Evolutionary conservation across 108 stramenopile species (phyloP), one percentile per base, ranked within the genome.

Genomic region (Pseudonitzschia pungens): DNA sequence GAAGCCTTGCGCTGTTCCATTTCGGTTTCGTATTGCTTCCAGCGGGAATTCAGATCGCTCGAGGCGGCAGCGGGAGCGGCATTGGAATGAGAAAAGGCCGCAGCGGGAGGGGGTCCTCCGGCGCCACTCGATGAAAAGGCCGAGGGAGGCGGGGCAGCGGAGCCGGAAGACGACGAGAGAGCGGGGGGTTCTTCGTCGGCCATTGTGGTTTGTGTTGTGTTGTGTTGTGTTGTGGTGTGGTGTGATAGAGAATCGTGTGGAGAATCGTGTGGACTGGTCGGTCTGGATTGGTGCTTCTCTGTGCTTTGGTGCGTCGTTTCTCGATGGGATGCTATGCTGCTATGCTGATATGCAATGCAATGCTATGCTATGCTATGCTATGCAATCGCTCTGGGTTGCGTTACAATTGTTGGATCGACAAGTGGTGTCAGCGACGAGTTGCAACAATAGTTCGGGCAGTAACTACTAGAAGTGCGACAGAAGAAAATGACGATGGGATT

Each of bases 11-110:
- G 57, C 29, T 28, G 54, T 36, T 14, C 45, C 45, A 18, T 48
- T 55, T 71, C 54, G 40, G 40, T n/a, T 52, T 74, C 65, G 44
- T 69, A 69, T 26, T 69, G 58, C 43, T 77, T 68, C 77, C 77
- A 77, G 21, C 75, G 75, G 33, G 48, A 54, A 63, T 63, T 76
- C 24, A 76, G 33, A 18, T 76, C 75, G n/a, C 58, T 42, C 1
- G 42, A 24, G 21, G 43, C 29, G 1, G 51, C 24, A 21, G 26
- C 21, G 24, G n/a, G 42, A 58, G 45, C 64, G 41, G 18, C 36
- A 15, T 20, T 28, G 29, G 20, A 20, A 27, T 22, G 12, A 42
- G 42, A 29, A 65, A 73, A 73, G 50, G 50, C 63, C 31, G 40
- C 12, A 50, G 66, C 24, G 20, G 66, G 66, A 26, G 66, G 45